Evolutionary conservation across 108 stramenopile genomes (phyloP), one percentile per base, ranked within the genome.

Genomic region (Seminavis robusta): DNA sequence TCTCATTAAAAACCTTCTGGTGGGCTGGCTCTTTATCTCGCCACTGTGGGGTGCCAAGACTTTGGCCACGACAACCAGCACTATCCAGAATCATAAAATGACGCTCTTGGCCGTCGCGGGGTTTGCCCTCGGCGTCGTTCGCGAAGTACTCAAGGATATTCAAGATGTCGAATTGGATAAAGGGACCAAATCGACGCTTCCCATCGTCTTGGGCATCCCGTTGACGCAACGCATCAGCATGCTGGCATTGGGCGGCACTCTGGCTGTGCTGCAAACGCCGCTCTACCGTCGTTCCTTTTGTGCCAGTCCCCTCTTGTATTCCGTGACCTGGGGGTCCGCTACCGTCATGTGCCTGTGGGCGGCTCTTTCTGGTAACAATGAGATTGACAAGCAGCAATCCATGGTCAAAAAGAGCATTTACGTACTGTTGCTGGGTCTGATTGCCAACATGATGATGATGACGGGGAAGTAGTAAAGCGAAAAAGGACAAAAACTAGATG

Each of bases 61-160:
- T 28, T 46, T 70, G 16, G 44, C 20, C 8, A 45, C 44, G 8
- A 8, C 17, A 8, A 45, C 17, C 9, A 23, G 20, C 5, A 1
- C 15, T 52, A 2, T 2, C 15, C 15, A 63, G 31, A 47, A 62
- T 11, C 30, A 47, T 19, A 49, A 52, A 29, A 25, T 70, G 13
- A n/a, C n/a, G n/a, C n/a, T n/a, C n/a, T n/a, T n/a, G n/a, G 69
- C 69, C 2, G 17, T 28, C 1, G 38, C 60, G 23, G 69, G 69
- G 5, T 64, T 70, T 31, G 37, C 53, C 33, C 28, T 70, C 24
- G 59, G 60, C 16, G 38, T 64, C 13, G 30, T 62, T 17, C 42
- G 69, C 17, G 69, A 70, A 55, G 64, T 70, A 16, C 39, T 70
- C 4, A 70, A 70, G 32, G 69, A 70, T 70, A 50, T 64, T 29